Base-by-base conservation (phyloP, 495 filamentous ascomycete genomes). In the Aspergillus homomorphus region DNA sequence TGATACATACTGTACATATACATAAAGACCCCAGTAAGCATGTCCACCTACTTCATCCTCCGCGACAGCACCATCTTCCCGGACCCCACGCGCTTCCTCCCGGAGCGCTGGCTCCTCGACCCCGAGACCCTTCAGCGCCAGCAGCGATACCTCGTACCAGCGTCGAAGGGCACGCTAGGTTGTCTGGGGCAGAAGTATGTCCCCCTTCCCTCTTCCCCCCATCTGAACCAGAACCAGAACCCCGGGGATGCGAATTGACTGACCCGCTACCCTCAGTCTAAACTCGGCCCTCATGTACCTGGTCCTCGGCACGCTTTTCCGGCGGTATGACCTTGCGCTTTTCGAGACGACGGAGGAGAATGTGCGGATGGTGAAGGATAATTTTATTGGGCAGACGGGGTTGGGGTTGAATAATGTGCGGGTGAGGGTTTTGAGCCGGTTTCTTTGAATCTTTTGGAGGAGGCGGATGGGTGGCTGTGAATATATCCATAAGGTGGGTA, bases 171-270 rank as follows among this genome's bases (percentile, higher is more conserved):
- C 0, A 74, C 70, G 16, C 53, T 80, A 41, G 67, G 62, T 14
- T 82, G 81, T 56, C 51, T 82, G 6, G 80, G 81, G 10, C 69
- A 77, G 69, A 72, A 78, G 73, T 78, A 48, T 57, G 72, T 68
- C 33, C 16, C 15, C 15, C 33, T 22, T n/a, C n/a, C 22, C 19
- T 3, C n/a, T 1, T 7, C 18, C 0, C 22, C 2, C 10, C 33
- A 38, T 38, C 33, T 38, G 33, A 6, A n/a, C n/a, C n/a, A n/a
- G n/a, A n/a, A n/a, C n/a, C n/a, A n/a, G n/a, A n/a, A n/a, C n/a
- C n/a, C n/a, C n/a, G n/a, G n/a, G n/a, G n/a, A n/a, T n/a, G n/a
- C n/a, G n/a, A n/a, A n/a, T n/a, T n/a, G n/a, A n/a, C n/a, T n/a
- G n/a, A n/a, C n/a, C n/a, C n/a, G n/a, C n/a, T 80, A 1, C 59